Base-by-base conservation (phyloP, 2,329 filamentous ascomycete species). In the Phialophora chinensis region DNA sequence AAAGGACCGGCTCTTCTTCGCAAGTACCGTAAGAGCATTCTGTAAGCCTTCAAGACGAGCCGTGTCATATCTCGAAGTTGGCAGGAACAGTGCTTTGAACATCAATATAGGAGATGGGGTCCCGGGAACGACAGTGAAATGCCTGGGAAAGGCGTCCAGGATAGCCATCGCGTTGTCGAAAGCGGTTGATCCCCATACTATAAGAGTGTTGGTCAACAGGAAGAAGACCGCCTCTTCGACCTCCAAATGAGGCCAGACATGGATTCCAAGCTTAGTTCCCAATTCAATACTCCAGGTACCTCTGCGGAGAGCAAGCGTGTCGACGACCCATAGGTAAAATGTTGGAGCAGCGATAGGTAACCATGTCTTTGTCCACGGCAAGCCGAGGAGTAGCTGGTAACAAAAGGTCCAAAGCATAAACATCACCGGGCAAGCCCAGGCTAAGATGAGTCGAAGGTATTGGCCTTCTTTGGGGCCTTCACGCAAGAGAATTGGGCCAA, bases 191-290 rank as follows among this genome's bases (percentile, higher is more conserved):
- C 90, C 90, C 73, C 89, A 88, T 0, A 91, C 88, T 63, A 93
- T 87, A 23, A 93, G 77, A 0, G 80, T 80, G 74, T 92, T 92
- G 1, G 89, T 91, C 3, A 85, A 77, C 3, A 92, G 79, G 76
- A 93, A 93, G 80, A 92, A 92, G 7, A 90, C 71, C 0, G 89
- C 90, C 75, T 93, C 90, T 72, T 93, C 90, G 23, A 92, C 81
- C 59, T 92, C 90, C 33, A 92, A 77, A 6, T 84, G 84, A 1
- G 85, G 83, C 84, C 88, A 91, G 0, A 92, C 70, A 56, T 87
- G 82, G 47, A 86, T 73, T 0, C 84, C 87, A 11, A 90, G 82
- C 73, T 92, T 92, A 0, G 90, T 92, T 0, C 85, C 87, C 4
- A 81, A 79, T 67, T 86, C 86, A 58, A 92, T 92, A 0, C 87